phyloP scores from a whole-genome alignment of 2,329 filamentous ascomycete genomes.

The Aspergillus chevalieri region DNA sequence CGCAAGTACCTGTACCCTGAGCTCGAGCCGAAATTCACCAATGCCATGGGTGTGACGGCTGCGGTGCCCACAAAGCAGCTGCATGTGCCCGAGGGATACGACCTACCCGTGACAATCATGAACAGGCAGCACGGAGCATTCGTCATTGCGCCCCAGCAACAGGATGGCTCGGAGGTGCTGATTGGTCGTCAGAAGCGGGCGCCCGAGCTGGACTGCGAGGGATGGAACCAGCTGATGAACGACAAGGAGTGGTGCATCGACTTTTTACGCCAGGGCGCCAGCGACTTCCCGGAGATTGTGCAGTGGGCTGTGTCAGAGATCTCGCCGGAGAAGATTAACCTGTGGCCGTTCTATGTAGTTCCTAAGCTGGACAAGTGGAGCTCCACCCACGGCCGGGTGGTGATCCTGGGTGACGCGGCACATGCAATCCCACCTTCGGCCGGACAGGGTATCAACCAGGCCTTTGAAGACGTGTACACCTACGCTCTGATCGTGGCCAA shows the following conservation, averaged over 20 bases:
- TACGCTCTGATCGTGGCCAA: slow-evolving; percentile 38
- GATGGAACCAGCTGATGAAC: slow-evolving; percentile 37
- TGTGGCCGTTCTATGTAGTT: slow-evolving; percentile 48
- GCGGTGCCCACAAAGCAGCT: slow-evolving; percentile 36
- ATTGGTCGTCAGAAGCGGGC: slow-evolving; percentile 43
- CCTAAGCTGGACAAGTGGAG: slow-evolving; percentile 44
- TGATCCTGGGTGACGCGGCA: slow-evolving; percentile 56
- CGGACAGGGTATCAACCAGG: slow-evolving; percentile 54
- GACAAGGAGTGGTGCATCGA: slow-evolving; percentile 38
- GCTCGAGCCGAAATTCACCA: slow-evolving; percentile 46
- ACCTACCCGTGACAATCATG: slow-evolving; percentile 42
- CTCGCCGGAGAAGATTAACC: slow-evolving; percentile 33
- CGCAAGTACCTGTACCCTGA: slow-evolving; percentile 48
- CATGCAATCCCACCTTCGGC: slow-evolving; percentile 58
- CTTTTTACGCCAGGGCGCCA: slow-evolving; percentile 29
- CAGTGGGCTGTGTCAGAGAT: slow-evolving; percentile 32
- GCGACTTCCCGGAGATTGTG: slow-evolving; percentile 33
- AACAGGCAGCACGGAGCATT: slow-evolving; percentile 42
- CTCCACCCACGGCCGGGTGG: slow-evolving; percentile 31
- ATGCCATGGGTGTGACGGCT: slow-evolving; percentile 39
- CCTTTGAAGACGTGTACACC: slow-evolving; percentile 49
- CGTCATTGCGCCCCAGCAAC: slow-evolving; percentile 45
- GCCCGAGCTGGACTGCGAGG: slow-evolving; percentile 33
- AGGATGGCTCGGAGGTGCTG: slow-evolving; percentile 45
- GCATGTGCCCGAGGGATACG: slow-evolving; percentile 28